These are phyloP conservation scores for Suillus americanus DNA, from an alignment of 768 basidiomycete genomes.

Conservation along the genomic window DNA sequence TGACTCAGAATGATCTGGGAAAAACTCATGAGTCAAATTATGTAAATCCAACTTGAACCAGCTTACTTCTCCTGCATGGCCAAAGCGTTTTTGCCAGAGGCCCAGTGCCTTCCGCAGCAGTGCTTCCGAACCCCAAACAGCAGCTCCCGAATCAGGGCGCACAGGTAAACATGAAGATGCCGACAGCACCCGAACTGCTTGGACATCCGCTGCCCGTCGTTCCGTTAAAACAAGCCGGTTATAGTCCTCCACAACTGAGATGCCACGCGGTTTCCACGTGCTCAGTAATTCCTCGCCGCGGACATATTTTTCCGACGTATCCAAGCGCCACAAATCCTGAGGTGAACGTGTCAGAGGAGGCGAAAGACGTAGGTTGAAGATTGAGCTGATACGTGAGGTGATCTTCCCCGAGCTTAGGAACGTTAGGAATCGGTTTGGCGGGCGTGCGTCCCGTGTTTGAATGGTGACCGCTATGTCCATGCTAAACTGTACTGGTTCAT, in stretches of 20 bases:
- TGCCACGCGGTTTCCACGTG: slow-evolving; percentile 84
- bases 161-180: slow-evolving; percentile 45
- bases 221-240: slow-evolving; percentile 69
- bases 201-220: slow-evolving; percentile 82
- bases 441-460: slow-evolving; percentile 79
- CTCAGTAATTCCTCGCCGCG: slow-evolving; percentile 85
- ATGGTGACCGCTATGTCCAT: slow-evolving; percentile 87
- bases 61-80: slow-evolving; percentile 70
- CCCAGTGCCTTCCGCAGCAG: slow-evolving; percentile 65
- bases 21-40: slow-evolving; percentile 9
- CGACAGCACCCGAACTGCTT: slow-evolving; percentile 80
- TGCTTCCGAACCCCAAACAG: slow-evolving; percentile 62
- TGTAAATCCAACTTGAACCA: slow-evolving; percentile 12
- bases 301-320: slow-evolving; percentile 94
- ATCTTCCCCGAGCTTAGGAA: slow-evolving; percentile 80
- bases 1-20: slow-evolving; percentile 77
- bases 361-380: slow-evolving; percentile 79
- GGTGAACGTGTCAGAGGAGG: slow-evolving; percentile 86
- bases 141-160: slow-evolving; percentile 50
- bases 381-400: slow-evolving; percentile 73
- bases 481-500: slow-evolving; percentile 83
- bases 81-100: slow-evolving; percentile 85
- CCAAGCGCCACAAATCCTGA: slow-evolving; percentile 90
- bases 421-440: slow-evolving; percentile 73
- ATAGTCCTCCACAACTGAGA: slow-evolving; percentile 89